Base-by-base conservation (phyloP, 2,329 filamentous ascomycete genomes). In the Sporothrix euskadiensis region DNA sequence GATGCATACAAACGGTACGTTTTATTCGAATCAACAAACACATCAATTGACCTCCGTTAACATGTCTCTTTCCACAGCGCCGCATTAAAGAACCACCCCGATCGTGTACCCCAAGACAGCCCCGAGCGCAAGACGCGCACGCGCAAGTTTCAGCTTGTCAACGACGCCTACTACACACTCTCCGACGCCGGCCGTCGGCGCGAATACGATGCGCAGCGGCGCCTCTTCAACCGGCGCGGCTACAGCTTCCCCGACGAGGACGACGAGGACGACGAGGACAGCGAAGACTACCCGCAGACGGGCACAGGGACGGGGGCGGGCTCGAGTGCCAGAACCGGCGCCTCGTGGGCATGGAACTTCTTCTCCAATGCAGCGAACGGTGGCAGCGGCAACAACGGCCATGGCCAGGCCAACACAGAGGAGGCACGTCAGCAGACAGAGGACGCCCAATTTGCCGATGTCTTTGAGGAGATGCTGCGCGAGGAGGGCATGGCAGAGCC, bases 11-110 rank as follows among this genome's bases (percentile, higher is more conserved):
- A 99, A 82, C 91, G 92, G 91, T 93, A 79, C 71, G 80, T 69
- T 6, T 26, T 9, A 16, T 41, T 14, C 47, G 26, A 6, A 10
- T 3, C 26, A 32, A 8, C 52, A 54, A 54, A 10, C 52, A 49
- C 19, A 22, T 9, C n/a, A 26, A 69, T 69, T 12, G 12, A 1
- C 44, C 68, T 14, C 16, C 19, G 7, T 30, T 68, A 19, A 19
- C 47, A 72, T 66, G 12, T n/a, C 49, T 44, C n/a, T 10, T 52
- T 26, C 35, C n/a, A 1, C 79, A 94, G 92, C 80, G 92, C 93
- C 78, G 95, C 95, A 5, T 86, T 98, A 63, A 97, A 96, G 83
- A 94, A 93, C 76, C 95, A 98, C 81, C 95, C 95, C 1, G 96
- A 99, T 81, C 92, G 96, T 74, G 94, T 99, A 56, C 87, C 94